A percentile compares a stretch with the other conserved stretches of the same genome.
These are phyloP conservation scores for Begonia peltatifolia DNA, from an alignment of 306 rosid species.

Conservation along the genomic window DNA sequence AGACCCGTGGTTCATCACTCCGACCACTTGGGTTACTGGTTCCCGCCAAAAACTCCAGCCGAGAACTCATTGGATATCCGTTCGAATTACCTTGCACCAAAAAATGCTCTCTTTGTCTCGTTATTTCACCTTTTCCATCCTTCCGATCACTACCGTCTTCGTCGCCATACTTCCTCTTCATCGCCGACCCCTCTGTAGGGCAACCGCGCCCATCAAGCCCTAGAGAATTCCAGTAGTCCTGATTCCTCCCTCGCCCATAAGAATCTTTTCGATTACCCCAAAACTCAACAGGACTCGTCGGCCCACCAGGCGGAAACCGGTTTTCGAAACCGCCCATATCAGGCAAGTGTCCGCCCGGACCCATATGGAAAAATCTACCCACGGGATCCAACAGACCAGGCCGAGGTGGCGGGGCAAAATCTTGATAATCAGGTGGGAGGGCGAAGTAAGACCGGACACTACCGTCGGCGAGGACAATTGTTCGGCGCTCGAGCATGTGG, in stretches of 20 bases:
- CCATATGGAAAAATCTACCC: slow-evolving; percentile 21
- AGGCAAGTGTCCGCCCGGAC: slow-evolving; percentile 13
- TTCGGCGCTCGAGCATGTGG: slow-evolving; percentile 96
- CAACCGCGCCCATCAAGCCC: slow-evolving; percentile 40
- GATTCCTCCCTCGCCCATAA: slow-evolving; percentile 18
- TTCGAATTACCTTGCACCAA: slow-evolving; percentile 34
- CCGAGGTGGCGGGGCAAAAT: slow-evolving; percentile 23
- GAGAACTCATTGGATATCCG: slow-evolving; percentile 26
- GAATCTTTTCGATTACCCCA: slow-evolving; percentile 14
- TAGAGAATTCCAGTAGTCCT: slow-evolving; percentile 45
- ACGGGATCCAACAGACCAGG: slow-evolving; percentile 17
- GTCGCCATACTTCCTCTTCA: slow-evolving; percentile 48
- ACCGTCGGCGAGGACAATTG: slow-evolving; percentile 80
- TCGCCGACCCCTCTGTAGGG: slow-evolving; percentile 23
- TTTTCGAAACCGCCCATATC: slow-evolving; percentile 25
- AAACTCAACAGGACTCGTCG: slow-evolving; percentile 21
- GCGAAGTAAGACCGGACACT: slow-evolving; percentile 84
- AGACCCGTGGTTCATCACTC: slow-evolving; percentile 32
- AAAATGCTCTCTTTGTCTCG: slow-evolving; percentile 38
- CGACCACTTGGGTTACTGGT: slow-evolving; percentile 34
- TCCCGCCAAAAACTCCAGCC: slow-evolving; percentile 28
- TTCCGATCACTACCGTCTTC: slow-evolving; percentile 23
- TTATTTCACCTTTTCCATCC: slow-evolving; percentile 31
- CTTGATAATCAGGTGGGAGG: slow-evolving; percentile 78
- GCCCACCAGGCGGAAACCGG: slow-evolving; percentile 25